Conservation (phyloP, 192 early-diverging fungal genomes). For the Diversispora eburnea region DNA sequence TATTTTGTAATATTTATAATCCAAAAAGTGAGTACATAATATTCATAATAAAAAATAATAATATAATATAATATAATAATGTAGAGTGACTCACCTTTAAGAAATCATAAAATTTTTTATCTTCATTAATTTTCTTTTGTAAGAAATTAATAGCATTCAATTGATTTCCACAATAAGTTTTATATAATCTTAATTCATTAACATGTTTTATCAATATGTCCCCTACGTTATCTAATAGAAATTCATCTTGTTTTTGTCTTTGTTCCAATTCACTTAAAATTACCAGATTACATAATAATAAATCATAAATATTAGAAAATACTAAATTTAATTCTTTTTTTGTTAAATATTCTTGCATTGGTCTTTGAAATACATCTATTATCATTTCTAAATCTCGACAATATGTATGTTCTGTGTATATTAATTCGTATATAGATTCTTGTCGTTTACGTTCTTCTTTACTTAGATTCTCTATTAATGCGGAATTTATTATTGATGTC, state of each 20-base stretch:
- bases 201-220: constrained; percentile 57
- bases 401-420: constrained; percentile 73
- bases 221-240: constrained; percentile 64
- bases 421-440: constrained; percentile 79
- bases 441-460: constrained; percentile 70
- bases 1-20: not conserved
- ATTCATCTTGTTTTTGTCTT: constrained; percentile 49
- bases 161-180: constrained; percentile 65
- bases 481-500: constrained; percentile 32
- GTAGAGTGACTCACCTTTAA: constrained; percentile 49
- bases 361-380: constrained; percentile 61
- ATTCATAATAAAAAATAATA: not conserved
- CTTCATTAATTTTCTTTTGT: constrained; percentile 50
- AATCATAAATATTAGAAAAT: constrained; percentile 81
- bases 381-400: constrained; percentile 71
- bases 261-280: constrained; percentile 67
- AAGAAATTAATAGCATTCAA: constrained; percentile 57
- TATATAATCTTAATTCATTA: constrained; percentile 56
- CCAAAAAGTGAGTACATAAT: constrained; percentile 15
- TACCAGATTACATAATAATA: constrained; percentile 60
- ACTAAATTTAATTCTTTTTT: constrained; percentile 60
- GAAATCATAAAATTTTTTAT: constrained; percentile 55
- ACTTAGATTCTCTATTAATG: constrained; percentile 42
- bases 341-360: constrained; percentile 51
- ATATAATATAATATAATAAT: too few species aligned